Percentiles rank a stretch among this genome's conserved stretches.
Evolutionary conservation across 768 basidiomycete species (phyloP).

Genomic region (Epithele typhae): DNA sequence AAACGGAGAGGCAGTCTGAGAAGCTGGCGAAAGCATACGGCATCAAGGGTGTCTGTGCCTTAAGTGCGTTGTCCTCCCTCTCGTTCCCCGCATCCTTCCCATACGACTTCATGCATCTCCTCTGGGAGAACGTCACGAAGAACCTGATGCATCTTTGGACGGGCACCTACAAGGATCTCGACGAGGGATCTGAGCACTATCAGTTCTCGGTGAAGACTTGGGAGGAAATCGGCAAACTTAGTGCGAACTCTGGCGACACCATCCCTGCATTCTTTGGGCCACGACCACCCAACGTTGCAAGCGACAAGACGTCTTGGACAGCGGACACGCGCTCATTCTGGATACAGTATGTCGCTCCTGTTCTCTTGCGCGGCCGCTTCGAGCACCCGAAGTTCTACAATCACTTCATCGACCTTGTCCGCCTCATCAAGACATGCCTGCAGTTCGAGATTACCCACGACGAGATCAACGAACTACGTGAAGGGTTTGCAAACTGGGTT

Average conservation of each 20-base stretch:
- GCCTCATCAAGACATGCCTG: constrained; percentile 21
- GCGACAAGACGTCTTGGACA: constrained; percentile 14
- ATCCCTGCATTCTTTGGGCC: constrained; percentile 20
- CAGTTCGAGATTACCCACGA: constrained; percentile 15
- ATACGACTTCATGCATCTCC: constrained; percentile 26
- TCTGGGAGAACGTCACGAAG: constrained; percentile 23
- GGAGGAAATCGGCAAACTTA: constrained; percentile 20
- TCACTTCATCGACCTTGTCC: constrained; percentile 23
- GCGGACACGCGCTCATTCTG: constrained; percentile 26
- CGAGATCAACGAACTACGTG: constrained; percentile 11
- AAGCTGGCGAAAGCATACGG: constrained; percentile 10
- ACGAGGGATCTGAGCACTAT: constrained; percentile 9
- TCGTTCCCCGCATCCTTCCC: constrained; percentile 21
- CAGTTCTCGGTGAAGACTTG: constrained; percentile 12
- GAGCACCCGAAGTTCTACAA: constrained; percentile 18
- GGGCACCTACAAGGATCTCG: constrained; percentile 19
- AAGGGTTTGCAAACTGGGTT: constrained; percentile 19
- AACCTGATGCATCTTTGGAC: constrained; percentile 22
- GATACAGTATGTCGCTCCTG: constrained; percentile 21
- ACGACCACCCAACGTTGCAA: constrained; percentile 14
- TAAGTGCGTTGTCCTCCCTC: constrained; percentile 8
- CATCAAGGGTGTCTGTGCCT: constrained; percentile 8
- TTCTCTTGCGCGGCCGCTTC: constrained; percentile 19
- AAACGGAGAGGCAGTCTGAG: not conserved
- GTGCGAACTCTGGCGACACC: constrained; percentile 9